Evolutionary conservation across 2,329 filamentous ascomycete genomes (phyloP).

Genomic region (Drechslerella dactyloides): DNA sequence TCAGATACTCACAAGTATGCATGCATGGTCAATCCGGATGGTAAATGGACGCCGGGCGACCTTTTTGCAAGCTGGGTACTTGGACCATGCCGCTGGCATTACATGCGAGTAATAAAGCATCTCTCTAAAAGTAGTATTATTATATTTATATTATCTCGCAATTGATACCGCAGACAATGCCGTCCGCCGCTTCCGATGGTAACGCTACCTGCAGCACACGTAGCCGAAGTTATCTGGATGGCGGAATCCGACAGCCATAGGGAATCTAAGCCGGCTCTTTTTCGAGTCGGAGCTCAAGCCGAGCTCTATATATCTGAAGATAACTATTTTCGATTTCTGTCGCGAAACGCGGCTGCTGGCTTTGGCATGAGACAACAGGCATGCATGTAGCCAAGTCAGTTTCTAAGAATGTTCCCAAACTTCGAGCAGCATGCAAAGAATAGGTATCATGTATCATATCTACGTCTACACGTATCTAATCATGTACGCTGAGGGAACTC

Average conservation of each 20-base stretch:
- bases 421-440: too few species aligned
- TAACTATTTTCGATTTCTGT: not conserved
- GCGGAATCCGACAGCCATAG: not conserved
- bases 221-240: slow-evolving; percentile 32
- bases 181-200: slow-evolving; percentile 29
- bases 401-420: too few species aligned
- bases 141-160: not conserved
- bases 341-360: not conserved
- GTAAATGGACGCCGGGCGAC: too few species aligned
- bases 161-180: slow-evolving; percentile 11
- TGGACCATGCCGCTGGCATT: not conserved
- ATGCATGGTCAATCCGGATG: slow-evolving; percentile 8
- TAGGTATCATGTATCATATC: too few species aligned
- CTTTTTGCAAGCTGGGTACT: too few species aligned
- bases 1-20: slow-evolving; percentile 3
- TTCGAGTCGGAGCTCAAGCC: not conserved
- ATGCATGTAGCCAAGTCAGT: not conserved
- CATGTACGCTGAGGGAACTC: too few species aligned
- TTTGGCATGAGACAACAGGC: not conserved
- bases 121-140: not conserved
- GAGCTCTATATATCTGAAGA: not conserved
- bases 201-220: slow-evolving; percentile 44
- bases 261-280: slow-evolving; percentile 2
- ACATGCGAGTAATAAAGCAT: not conserved
- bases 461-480: too few species aligned